A percentile compares a stretch with the other conserved stretches of the same genome.
These are phyloP conservation scores for Penicillium angulare DNA, from an alignment of 495 filamentous ascomycete species.

Conservation along the genomic window DNA sequence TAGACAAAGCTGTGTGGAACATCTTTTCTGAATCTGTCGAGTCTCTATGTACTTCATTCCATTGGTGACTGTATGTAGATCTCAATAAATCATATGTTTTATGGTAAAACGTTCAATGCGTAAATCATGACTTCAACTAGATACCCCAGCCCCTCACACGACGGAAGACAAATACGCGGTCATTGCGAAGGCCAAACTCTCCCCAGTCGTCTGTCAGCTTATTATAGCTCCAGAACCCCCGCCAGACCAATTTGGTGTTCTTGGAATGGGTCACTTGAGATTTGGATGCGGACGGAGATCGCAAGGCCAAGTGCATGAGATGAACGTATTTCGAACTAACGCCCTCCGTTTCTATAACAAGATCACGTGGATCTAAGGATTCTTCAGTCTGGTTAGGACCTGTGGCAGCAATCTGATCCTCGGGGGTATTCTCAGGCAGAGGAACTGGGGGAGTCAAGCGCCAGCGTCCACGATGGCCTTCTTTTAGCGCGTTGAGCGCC, in stretches of 20 bases:
- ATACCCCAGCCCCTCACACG: slow-evolving; percentile 61
- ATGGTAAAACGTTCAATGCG: too few relatives aligned
- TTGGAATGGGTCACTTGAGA: slow-evolving; percentile 39
- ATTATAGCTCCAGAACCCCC: slow-evolving; percentile 90
- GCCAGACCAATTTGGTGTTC: slow-evolving; percentile 87
- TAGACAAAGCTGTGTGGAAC: too few relatives aligned
- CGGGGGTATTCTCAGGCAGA: slow-evolving; percentile 9
- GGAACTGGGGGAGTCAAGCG: slow-evolving; percentile 45
- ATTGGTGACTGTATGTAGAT: too few relatives aligned
- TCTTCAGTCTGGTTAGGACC: slow-evolving; percentile 7
- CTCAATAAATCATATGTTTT: too few relatives aligned
- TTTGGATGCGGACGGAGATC: slow-evolving; percentile 52
- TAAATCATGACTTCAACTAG: slow-evolving; percentile 22
- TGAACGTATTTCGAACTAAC: slow-evolving; percentile 74
- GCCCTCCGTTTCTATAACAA: slow-evolving; percentile 87
- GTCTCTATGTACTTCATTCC: too few relatives aligned
- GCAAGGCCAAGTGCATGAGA: slow-evolving; percentile 70
- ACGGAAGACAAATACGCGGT: slow-evolving; percentile 84
- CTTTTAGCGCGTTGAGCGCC: slow-evolving; percentile 50
- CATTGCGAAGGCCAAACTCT: slow-evolving; percentile 79
- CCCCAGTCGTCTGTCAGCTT: slow-evolving; percentile 85
- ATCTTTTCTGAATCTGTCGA: too few relatives aligned
- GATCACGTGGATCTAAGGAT: slow-evolving; percentile 36
- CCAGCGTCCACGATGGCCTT: slow-evolving; percentile 62
- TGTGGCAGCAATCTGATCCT: background rate